phyloP scores from a whole-genome alignment of 2,329 filamentous ascomycete species.

The Apiospora koreana region DNA sequence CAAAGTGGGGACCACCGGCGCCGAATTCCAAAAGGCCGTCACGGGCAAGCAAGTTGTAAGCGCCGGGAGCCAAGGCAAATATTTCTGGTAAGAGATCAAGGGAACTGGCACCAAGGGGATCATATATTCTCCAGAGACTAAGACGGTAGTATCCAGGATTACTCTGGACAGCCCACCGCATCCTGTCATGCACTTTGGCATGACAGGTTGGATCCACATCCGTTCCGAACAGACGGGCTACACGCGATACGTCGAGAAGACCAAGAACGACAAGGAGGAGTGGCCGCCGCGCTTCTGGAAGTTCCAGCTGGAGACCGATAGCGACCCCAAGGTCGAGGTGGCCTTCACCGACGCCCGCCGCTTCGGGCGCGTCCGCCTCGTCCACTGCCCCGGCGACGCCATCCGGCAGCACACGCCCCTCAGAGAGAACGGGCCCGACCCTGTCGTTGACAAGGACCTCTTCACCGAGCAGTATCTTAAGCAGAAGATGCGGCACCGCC shows the following conservation, averaged over 20 bases:
- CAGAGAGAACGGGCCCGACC: constrained; percentile 91
- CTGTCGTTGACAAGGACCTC: constrained; percentile 75
- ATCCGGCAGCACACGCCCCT: constrained; percentile 79
- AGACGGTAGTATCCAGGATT: constrained; percentile 36
- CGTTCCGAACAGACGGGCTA: constrained; percentile 75
- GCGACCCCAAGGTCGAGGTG: constrained; percentile 54
- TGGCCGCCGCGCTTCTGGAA: constrained; percentile 95
- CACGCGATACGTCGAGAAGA: constrained; percentile 78
- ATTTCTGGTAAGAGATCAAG: constrained; percentile 65
- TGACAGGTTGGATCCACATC: constrained; percentile 87
- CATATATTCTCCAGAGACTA: background rate
- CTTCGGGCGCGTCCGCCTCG: constrained; percentile 76
- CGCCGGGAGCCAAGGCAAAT: constrained; percentile 90
- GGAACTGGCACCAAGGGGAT: background rate
- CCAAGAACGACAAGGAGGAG: constrained; percentile 57
- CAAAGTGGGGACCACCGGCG: constrained; percentile 80
- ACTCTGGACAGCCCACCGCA: constrained; percentile 78
- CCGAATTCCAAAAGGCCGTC: constrained; percentile 73
- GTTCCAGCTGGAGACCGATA: constrained; percentile 70
- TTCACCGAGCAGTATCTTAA: constrained; percentile 77
- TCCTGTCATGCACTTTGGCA: constrained; percentile 85
- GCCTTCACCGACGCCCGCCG: constrained; percentile 86
- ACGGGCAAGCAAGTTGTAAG: constrained; percentile 69
- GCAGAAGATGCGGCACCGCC: constrained; percentile 71
- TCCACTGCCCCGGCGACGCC: constrained; percentile 75